Evolutionary conservation across 495 filamentous ascomycete genomes (phyloP).

Genomic region (Daldinia concentrica): DNA sequence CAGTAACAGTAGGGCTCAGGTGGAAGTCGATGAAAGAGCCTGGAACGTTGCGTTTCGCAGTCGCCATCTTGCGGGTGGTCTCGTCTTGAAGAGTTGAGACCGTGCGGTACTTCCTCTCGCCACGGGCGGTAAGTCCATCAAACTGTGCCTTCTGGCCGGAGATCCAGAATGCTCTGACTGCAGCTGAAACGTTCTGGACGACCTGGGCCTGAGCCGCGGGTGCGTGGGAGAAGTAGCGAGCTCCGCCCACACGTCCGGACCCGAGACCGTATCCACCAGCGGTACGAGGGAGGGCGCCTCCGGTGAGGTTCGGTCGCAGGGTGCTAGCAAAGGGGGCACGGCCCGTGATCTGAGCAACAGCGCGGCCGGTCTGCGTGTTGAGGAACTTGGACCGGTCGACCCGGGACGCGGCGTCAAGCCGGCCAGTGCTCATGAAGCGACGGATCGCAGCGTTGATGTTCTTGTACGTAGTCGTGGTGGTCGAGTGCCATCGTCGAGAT

Average conservation of each 20-base stretch:
- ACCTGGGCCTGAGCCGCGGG: conserved; percentile 88
- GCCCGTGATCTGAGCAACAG: conserved; percentile 72
- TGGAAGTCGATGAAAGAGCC: conserved; percentile 87
- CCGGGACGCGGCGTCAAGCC: conserved; percentile 55
- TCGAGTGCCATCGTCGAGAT: conserved; percentile 75
- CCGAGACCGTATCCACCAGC: conserved; percentile 84
- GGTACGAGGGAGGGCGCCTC: conserved; percentile 83
- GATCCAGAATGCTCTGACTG: conserved; percentile 88
- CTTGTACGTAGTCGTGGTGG: conserved; percentile 58
- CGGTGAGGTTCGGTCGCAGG: conserved; percentile 90
- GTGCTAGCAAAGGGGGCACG: conserved; percentile 88
- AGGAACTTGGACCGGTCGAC: conserved; percentile 72
- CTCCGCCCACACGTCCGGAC: conserved; percentile 73
- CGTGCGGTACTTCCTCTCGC: conserved; percentile 79
- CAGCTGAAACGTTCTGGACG: conserved; percentile 91
- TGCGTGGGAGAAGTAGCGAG: conserved; percentile 88
- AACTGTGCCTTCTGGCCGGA: conserved; percentile 86
- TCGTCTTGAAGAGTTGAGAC: conserved; percentile 76
- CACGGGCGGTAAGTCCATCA: conserved; percentile 73
- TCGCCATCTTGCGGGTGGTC: conserved; percentile 67
- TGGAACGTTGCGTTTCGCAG: conserved; percentile 64
- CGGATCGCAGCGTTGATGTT: conserved; percentile 65
- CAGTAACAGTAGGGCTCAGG: conserved; percentile 86
- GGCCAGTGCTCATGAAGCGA: conserved; percentile 68
- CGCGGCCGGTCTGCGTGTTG: conserved; percentile 70